Conservation (phyloP, 345 rosid genomes). For the Iberis pinnata region DNA sequence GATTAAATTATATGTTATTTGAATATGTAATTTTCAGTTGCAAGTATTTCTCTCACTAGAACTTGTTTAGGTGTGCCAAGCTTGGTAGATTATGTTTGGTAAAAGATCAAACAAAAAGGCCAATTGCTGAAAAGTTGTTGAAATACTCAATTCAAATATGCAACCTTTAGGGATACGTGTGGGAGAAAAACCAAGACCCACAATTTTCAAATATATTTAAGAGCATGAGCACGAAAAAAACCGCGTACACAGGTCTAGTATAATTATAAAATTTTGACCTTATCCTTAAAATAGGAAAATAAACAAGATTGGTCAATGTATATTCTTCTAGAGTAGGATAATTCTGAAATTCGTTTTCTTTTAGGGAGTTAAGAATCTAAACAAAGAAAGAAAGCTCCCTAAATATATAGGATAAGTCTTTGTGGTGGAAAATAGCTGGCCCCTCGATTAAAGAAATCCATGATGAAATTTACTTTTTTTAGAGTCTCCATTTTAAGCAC, state of each 20-base stretch:
- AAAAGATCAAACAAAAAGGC: no score
- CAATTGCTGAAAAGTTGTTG: no score
- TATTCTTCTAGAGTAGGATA: conserved; percentile 22
- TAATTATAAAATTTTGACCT: background rate
- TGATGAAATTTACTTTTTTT: conserved; percentile 19
- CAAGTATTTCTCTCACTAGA: no score
- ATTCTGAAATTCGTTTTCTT: conserved; percentile 14
- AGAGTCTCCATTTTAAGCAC: conserved; percentile 30
- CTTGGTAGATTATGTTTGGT: no score
- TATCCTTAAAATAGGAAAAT: conserved; percentile 14
- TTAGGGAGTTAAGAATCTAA: conserved; percentile 20
- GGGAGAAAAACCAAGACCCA: no score
- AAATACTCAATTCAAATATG: conserved; percentile 2
- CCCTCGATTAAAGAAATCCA: conserved; percentile 28
- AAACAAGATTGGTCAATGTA: conserved; percentile 20
- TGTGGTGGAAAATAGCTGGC: conserved; percentile 30
- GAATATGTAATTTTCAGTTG: no score
- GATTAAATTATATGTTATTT: no score
- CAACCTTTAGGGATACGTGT: no score
- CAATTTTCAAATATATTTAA: background rate
- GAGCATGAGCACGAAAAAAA: no score
- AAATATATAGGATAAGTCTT: conserved; percentile 23
- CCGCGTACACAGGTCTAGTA: no score
- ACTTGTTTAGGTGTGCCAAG: no score
- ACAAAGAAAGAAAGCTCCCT: conserved; percentile 30